These are phyloP conservation scores for Moricandia moricandioides DNA, from an alignment of 345 rosid species.

Conservation along the genomic window DNA sequence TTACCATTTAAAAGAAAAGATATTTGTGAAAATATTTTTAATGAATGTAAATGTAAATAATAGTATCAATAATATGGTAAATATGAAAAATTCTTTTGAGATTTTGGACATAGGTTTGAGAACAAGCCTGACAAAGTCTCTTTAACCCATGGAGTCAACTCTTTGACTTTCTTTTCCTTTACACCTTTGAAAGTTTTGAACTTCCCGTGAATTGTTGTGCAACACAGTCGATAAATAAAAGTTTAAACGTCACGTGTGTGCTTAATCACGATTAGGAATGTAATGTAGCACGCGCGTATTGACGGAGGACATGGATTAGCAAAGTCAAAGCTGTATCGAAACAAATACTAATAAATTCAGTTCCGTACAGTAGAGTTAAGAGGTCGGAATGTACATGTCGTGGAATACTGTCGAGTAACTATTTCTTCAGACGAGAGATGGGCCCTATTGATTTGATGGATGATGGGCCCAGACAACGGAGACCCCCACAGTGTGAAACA, in stretches of 20 bases:
- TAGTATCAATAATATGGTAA: too few relatives aligned
- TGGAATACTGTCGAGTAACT: neutral
- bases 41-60: too few relatives aligned
- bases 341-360: neutral
- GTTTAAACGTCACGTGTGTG: neutral
- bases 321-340: conserved; percentile 18
- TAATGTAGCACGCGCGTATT: neutral
- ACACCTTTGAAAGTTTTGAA: conserved; percentile 14
- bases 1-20: too few relatives aligned
- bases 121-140: conserved; percentile 27
- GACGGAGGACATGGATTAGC: neutral
- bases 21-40: too few relatives aligned
- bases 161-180: conserved; percentile 14
- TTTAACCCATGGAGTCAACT: conserved; percentile 34
- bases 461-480: neutral
- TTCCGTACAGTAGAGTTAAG: conserved; percentile 10
- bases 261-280: neutral
- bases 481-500: conserved; percentile 5
- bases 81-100: too few relatives aligned
- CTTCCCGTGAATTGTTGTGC: conserved; percentile 24
- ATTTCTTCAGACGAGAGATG: conserved; percentile 21
- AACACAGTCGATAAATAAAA: conserved; percentile 8
- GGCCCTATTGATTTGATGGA: neutral
- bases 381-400: too few relatives aligned
- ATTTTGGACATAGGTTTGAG: conserved; percentile 3